Percentiles rank a stretch among this genome's conserved stretches.
Conservation (phyloP, 2,329 filamentous ascomycete genomes). For the Sporothrix variecibatus region DNA sequence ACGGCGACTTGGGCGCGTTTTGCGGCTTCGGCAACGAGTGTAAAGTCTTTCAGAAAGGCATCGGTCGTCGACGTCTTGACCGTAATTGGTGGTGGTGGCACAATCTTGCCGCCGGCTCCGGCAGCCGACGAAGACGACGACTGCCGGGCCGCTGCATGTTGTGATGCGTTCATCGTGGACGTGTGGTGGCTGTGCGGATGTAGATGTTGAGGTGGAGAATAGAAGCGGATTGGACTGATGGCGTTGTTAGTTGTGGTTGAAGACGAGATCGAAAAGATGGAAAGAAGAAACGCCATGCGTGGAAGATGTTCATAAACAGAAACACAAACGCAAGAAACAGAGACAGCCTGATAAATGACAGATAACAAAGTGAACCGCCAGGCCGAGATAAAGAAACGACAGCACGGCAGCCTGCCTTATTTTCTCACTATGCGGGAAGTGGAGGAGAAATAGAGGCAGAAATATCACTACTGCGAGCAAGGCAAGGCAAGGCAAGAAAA, state of each 20-base stretch:
- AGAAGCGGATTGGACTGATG: neutral
- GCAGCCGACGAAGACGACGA: neutral
- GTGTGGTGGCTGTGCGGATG: neutral
- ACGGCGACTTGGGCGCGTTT: conserved; percentile 90
- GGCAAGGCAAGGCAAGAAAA: neutral
- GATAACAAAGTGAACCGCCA: conserved; percentile 12
- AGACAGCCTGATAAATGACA: conserved; percentile 8
- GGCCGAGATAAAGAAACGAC: neutral
- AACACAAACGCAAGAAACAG: conserved; percentile 7
- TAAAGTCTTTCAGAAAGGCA: conserved; percentile 75
- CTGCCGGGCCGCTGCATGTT: neutral
- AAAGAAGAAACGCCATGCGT: neutral
- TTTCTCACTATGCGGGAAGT: neutral
- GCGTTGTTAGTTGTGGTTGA: neutral
- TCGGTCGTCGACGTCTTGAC: conserved; percentile 49
- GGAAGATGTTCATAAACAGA: neutral
- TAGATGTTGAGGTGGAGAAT: neutral
- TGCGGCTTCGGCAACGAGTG: conserved; percentile 85
- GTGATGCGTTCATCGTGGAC: conserved; percentile 22
- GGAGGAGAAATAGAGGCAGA: neutral
- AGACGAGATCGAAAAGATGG: neutral
- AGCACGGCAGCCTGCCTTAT: conserved; percentile 5
- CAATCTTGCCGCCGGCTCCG: conserved; percentile 29
- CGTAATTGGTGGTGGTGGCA: conserved; percentile 37
- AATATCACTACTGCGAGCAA: neutral